phyloP scores from a whole-genome alignment of 164 flowering plant species.

The Magnolia sinica region DNA sequence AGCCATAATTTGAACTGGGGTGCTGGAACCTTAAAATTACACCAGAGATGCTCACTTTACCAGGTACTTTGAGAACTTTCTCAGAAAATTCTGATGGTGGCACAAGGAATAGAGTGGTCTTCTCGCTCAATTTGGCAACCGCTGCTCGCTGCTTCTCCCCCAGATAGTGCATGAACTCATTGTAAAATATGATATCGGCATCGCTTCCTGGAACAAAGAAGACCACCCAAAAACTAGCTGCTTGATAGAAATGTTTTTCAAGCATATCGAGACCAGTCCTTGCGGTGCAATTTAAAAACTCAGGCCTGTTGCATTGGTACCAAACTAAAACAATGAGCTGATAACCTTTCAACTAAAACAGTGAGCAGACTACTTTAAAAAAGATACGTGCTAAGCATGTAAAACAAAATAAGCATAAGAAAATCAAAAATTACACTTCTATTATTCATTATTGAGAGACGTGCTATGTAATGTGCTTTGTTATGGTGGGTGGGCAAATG shows the following conservation, averaged over 20 bases:
- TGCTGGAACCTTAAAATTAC: conserved; percentile 71
- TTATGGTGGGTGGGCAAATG: too few species aligned
- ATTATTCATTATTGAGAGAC: too few species aligned
- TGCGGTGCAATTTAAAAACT: conserved; percentile 83
- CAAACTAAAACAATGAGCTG: not conserved
- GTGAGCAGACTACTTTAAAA: too few species aligned
- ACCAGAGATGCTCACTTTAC: conserved; percentile 87
- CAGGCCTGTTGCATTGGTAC: conserved; percentile 56
- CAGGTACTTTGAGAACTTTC: conserved; percentile 89
- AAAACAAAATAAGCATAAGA: too few species aligned
- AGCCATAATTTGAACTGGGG: conserved; percentile 40
- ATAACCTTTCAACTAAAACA: not conserved
- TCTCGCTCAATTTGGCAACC: conserved; percentile 85
- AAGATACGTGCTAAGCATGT: too few species aligned
- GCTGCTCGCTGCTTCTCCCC: conserved; percentile 93
- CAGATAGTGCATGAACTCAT: conserved; percentile 86
- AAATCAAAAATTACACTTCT: too few species aligned
- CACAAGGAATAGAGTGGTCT: conserved; percentile 81
- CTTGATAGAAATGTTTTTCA: conserved; percentile 89
- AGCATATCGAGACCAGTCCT: conserved; percentile 95
- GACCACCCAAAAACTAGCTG: conserved; percentile 74
- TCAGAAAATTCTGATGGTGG: conserved; percentile 96
- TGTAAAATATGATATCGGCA: conserved; percentile 73
- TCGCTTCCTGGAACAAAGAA: conserved; percentile 87
- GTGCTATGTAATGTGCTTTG: too few species aligned